These are phyloP conservation scores for Vicia faba DNA, from an alignment of 306 rosid genomes.

Conservation along the genomic window DNA sequence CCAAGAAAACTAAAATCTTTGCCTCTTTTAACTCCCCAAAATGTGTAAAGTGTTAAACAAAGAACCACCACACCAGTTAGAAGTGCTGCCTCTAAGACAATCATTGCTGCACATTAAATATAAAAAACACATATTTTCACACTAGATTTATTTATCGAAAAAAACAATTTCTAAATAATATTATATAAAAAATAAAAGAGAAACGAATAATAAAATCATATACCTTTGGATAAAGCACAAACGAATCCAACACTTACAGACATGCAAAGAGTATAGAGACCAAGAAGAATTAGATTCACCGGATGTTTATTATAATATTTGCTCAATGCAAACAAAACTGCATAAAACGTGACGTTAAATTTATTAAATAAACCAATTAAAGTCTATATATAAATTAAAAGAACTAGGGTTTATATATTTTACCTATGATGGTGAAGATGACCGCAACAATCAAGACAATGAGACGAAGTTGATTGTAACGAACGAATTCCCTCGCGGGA, in stretches of 20 bases:
- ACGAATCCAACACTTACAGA: slow-evolving; percentile 46
- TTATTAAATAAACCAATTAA: background rate
- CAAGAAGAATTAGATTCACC: slow-evolving; percentile 48
- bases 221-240: slow-evolving; percentile 40
- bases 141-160: no score
- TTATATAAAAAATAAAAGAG: no score
- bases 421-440: slow-evolving; percentile 34
- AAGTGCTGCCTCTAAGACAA: slow-evolving; percentile 50
- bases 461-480: background rate
- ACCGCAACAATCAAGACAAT: slow-evolving; percentile 17
- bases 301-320: slow-evolving; percentile 51
- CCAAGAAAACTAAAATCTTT: slow-evolving; percentile 55
- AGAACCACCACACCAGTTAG: slow-evolving; percentile 50
- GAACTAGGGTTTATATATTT: background rate
- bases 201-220: background rate
- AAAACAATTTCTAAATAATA: background rate
- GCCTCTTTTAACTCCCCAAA: slow-evolving; percentile 68
- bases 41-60: slow-evolving; percentile 52
- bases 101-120: slow-evolving; percentile 30
- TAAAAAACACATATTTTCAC: no score
- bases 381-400: background rate
- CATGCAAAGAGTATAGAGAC: slow-evolving; percentile 48
- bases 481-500: slow-evolving; percentile 31
- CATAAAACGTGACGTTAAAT: slow-evolving; percentile 10
- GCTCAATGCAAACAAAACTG: slow-evolving; percentile 49